Percentiles rank a stretch among this genome's conserved stretches.
phyloP scores from a whole-genome alignment of 805 yeast species.

The Candida mattraensis region DNA sequence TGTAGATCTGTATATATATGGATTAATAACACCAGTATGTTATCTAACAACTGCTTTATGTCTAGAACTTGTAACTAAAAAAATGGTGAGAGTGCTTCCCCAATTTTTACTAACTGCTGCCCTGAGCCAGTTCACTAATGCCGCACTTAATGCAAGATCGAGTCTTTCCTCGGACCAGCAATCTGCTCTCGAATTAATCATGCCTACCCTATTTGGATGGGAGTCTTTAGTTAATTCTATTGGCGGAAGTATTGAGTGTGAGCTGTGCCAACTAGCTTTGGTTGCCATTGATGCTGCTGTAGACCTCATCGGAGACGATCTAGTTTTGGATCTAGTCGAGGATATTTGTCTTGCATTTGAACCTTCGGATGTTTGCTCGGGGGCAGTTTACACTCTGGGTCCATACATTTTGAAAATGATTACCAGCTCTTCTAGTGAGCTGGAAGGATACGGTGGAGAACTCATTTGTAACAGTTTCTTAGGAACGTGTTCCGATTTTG shows the following conservation, averaged over 20 bases:
- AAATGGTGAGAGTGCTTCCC: too few species aligned
- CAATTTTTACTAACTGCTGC: too few species aligned
- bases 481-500: constrained; percentile 2
- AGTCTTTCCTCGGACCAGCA: constrained; percentile 1
- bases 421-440: constrained; percentile 1
- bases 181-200: not conserved
- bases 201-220: constrained; percentile 4
- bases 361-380: constrained; percentile 1
- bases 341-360: constrained; percentile 1
- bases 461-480: constrained; percentile 2
- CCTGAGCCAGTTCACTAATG: too few species aligned
- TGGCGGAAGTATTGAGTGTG: constrained; percentile 2
- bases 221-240: not conserved
- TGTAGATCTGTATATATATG: too few species aligned
- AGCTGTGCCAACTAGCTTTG: not conserved
- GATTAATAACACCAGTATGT: too few species aligned
- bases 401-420: constrained; percentile 1
- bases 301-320: constrained; percentile 2
- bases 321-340: not conserved
- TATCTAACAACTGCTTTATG: too few species aligned
- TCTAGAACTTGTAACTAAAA: too few species aligned
- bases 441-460: constrained; percentile 1
- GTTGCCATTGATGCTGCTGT: constrained; percentile 1
- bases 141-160: constrained; percentile 2
- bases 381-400: constrained; percentile 1